phyloP scores from a whole-genome alignment of 495 filamentous ascomycete species.

The Geoglossum glabrum region DNA sequence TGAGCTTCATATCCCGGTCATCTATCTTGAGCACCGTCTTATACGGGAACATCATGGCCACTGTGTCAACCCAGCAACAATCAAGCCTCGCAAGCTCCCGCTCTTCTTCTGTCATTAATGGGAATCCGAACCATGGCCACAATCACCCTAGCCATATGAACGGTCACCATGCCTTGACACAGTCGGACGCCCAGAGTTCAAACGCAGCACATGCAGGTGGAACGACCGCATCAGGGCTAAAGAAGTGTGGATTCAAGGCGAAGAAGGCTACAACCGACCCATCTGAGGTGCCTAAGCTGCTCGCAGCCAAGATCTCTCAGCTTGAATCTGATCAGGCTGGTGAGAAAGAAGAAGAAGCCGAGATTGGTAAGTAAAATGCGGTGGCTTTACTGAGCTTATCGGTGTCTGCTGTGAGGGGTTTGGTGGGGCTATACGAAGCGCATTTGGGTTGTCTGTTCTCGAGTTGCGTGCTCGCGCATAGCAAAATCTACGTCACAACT shows the following conservation, averaged over 20 bases:
- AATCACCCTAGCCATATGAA: constrained; percentile 11
- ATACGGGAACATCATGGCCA: background rate
- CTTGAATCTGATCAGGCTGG: constrained; percentile 79
- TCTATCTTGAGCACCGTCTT: background rate
- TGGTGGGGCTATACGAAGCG: background rate
- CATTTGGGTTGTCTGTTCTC: background rate
- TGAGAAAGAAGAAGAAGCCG: constrained; percentile 85
- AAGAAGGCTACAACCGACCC: constrained; percentile 39
- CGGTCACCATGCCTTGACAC: constrained; percentile 10
- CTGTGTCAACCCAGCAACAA: background rate
- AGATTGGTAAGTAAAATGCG: constrained; percentile 60
- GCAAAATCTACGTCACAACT: background rate
- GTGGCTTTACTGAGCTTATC: background rate
- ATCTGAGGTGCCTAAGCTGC: constrained; percentile 68
- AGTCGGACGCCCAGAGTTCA: constrained; percentile 6
- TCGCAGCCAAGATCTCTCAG: constrained; percentile 87
- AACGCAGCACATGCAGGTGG: constrained; percentile 15
- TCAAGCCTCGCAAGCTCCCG: constrained; percentile 6
- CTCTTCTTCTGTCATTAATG: constrained; percentile 9
- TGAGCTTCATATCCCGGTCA: background rate
- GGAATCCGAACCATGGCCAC: background rate
- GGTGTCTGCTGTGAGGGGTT: background rate
- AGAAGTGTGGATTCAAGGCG: constrained; percentile 40
- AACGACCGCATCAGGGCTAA: constrained; percentile 24
- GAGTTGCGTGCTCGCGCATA: background rate